Base-by-base conservation (phyloP, 805 yeast genomes). In the Saccharomycopsis amapae region DNA sequence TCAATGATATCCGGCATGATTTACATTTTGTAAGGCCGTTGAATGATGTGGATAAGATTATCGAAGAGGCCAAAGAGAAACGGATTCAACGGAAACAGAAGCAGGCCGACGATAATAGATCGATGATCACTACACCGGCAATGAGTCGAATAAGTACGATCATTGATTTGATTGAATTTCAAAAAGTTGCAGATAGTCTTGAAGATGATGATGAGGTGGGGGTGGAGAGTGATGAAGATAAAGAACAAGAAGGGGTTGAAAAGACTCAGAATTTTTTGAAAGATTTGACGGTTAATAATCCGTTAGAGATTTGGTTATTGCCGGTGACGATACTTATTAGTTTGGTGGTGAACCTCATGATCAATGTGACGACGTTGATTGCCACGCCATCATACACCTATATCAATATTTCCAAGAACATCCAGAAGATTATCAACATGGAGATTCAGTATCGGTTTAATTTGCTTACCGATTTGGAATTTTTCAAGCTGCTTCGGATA, bases 371-470 rank as follows among this genome's bases (percentile, higher is more conserved):
- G 20, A 40, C 41, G 18, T 32, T 48, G 3, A 48, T 48, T 7
- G 48, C 17, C 64, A 63, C 52, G 64, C 65, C 46, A 58, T 58
- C 52, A 64, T 60, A 48, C 58, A 62, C 52, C 55, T 63, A 46
- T 57, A 61, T 52, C 61, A 62, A 46, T 38, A 61, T 47, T 64
- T 64, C 45, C 50, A 71, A 58, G 66, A 67, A 58, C 50, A 23
- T 68, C 52, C 73, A 79, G 49, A 77, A 78, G 48, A 68, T 87
- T 13, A 52, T 76, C 2, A 81, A 85, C 2, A 66, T 88, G 68
- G 97, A 90, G 59, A 64, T 88, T 31, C 86, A 85, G 53, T 96
- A 90, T 61, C 67, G 97, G 38, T 73, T 90, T 44, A 83, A 82
- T 45, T 79, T 87, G 45, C 62, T 90, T 61, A 87, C 89, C 57